Percentiles rank a stretch among this genome's conserved stretches.
These are phyloP conservation scores for Aspergillus diversus DNA, from an alignment of 495 filamentous ascomycete genomes.

Conservation along the genomic window DNA sequence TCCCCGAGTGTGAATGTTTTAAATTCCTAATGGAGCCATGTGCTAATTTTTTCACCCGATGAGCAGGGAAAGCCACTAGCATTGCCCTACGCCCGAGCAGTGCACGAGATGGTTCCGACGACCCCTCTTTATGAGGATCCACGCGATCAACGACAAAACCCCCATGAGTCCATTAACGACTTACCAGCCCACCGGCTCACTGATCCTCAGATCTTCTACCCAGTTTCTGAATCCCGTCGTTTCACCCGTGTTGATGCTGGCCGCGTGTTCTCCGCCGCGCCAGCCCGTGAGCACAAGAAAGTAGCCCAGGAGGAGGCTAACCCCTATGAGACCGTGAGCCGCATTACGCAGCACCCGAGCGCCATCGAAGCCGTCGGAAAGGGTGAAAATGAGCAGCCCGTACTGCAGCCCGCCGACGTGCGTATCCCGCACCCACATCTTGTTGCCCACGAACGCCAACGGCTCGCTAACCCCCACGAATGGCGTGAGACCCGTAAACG, in stretches of 20 bases:
- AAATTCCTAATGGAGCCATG: background rate
- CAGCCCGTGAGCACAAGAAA: conserved; percentile 34
- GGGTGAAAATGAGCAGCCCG: conserved; percentile 43
- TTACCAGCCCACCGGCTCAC: conserved; percentile 81
- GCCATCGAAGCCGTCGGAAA: conserved; percentile 50
- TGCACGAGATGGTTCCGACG: conserved; percentile 80
- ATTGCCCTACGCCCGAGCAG: conserved; percentile 70
- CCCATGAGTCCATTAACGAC: conserved; percentile 90
- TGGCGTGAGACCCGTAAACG: conserved; percentile 38
- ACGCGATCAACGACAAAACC: conserved; percentile 25
- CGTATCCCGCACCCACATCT: conserved; percentile 90
- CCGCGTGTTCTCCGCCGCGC: conserved; percentile 70
- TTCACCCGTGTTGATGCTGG: conserved; percentile 92
- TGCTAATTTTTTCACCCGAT: conserved; percentile 23
- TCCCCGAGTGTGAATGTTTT: background rate
- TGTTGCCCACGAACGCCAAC: conserved; percentile 59
- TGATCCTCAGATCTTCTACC: conserved; percentile 83
- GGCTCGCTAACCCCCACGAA: conserved; percentile 32
- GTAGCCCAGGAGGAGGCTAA: conserved; percentile 30
- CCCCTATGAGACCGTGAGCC: conserved; percentile 33
- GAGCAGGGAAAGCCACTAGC: conserved; percentile 76
- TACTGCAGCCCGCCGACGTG: conserved; percentile 79
- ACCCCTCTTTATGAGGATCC: conserved; percentile 40
- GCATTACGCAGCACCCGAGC: conserved; percentile 32
- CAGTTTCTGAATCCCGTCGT: conserved; percentile 82